A percentile compares a stretch with the other conserved stretches of the same genome.
Conservation (phyloP, 768 basidiomycete genomes). For the Serendipita sp. region DNA sequence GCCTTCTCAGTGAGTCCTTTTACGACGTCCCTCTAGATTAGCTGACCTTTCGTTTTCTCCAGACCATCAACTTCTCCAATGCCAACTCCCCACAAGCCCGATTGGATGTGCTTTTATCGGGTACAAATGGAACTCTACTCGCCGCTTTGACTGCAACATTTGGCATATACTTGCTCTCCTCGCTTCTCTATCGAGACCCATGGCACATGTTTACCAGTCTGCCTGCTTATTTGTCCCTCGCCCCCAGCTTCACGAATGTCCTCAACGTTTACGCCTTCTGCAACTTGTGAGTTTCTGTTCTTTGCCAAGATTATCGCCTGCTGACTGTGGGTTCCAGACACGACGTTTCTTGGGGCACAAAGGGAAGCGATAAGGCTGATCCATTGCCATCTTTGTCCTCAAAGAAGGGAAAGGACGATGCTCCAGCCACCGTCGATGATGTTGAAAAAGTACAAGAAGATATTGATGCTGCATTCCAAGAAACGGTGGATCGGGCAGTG, state of each 20-base stretch:
- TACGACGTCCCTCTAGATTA: background rate
- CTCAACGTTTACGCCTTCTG: slow-evolving; percentile 96
- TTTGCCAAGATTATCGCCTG: background rate
- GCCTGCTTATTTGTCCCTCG: slow-evolving; percentile 76
- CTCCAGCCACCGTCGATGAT: slow-evolving; percentile 68
- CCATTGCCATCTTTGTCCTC: slow-evolving; percentile 79
- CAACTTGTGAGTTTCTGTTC: slow-evolving; percentile 67
- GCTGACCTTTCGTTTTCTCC: background rate
- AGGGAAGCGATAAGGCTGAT: slow-evolving; percentile 89
- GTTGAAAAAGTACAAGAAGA: slow-evolving; percentile 71
- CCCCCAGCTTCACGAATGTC: slow-evolving; percentile 87
- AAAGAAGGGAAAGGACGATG: slow-evolving; percentile 55
- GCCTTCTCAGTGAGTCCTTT: slow-evolving; percentile 48
- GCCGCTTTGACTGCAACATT: slow-evolving; percentile 71
- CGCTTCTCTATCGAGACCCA: slow-evolving; percentile 82
- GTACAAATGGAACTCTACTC: slow-evolving; percentile 70
- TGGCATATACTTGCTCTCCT: slow-evolving; percentile 75
- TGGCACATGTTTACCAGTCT: slow-evolving; percentile 98
- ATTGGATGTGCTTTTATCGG: slow-evolving; percentile 46
- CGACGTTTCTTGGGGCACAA: slow-evolving; percentile 86
- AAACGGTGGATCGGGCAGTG: slow-evolving; percentile 76
- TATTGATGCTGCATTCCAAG: slow-evolving; percentile 80
- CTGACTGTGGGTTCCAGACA: slow-evolving; percentile 6
- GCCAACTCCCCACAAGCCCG: slow-evolving; percentile 33
- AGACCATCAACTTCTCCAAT: slow-evolving; percentile 15